phyloP scores from a whole-genome alignment of 805 yeast species.

The Candida suzukii region DNA sequence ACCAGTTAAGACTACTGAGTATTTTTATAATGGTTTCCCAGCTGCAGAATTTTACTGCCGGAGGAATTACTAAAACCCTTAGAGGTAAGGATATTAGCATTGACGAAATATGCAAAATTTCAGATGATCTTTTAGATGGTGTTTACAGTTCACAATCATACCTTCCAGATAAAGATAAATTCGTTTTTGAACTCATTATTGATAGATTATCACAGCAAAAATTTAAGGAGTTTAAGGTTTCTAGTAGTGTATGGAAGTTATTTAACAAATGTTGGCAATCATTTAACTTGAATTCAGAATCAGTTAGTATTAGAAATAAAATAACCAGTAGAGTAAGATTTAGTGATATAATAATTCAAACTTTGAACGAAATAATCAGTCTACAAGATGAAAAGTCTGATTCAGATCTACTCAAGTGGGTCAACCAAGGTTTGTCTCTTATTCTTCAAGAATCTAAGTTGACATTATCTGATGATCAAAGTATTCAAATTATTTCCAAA shows the following conservation, averaged over 20 bases:
- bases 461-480: slow-evolving; percentile 20
- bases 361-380: slow-evolving; percentile 17
- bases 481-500: slow-evolving; percentile 11
- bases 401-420: slow-evolving; percentile 13
- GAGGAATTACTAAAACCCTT: slow-evolving; percentile 47
- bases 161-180: slow-evolving; percentile 49
- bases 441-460: slow-evolving; percentile 10
- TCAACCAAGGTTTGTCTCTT: slow-evolving; percentile 10
- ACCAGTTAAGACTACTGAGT: not conserved
- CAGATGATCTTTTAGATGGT: slow-evolving; percentile 26
- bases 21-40: not conserved
- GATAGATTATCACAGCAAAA: slow-evolving; percentile 52
- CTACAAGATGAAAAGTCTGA: slow-evolving; percentile 7
- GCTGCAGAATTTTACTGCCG: slow-evolving; percentile 25
- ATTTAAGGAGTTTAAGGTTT: slow-evolving; percentile 34
- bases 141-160: slow-evolving; percentile 24
- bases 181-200: slow-evolving; percentile 51
- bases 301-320: slow-evolving; percentile 30
- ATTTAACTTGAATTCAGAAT: slow-evolving; percentile 10
- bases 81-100: slow-evolving; percentile 45
- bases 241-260: slow-evolving; percentile 42
- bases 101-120: slow-evolving; percentile 32
- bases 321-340: slow-evolving; percentile 35
- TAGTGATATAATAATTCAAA: slow-evolving; percentile 26
- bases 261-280: slow-evolving; percentile 27